Evolutionary conservation across 2,329 filamentous ascomycete species (phyloP).

Genomic region (Monilinia fructigena): DNA sequence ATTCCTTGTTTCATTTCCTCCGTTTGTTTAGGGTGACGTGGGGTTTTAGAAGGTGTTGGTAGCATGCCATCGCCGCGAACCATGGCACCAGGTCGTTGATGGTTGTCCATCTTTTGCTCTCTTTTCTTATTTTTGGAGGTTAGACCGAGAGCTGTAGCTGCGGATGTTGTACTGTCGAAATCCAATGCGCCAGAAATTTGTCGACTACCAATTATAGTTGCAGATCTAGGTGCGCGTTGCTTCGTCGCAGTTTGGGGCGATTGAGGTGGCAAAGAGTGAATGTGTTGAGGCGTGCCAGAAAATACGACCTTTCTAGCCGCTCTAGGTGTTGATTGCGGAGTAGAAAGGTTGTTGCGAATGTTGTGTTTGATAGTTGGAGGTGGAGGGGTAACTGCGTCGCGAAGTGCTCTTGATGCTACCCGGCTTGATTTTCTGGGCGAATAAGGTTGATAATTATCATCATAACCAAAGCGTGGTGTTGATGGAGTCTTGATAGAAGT

Average conservation of each 20-base stretch:
- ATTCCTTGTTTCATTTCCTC: conserved; percentile 52
- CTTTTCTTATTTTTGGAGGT: conserved; percentile 28
- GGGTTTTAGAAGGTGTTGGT: conserved; percentile 77
- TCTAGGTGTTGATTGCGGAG: conserved; percentile 24
- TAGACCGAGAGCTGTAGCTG: conserved; percentile 41
- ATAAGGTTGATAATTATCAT: conserved; percentile 71
- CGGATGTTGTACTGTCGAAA: conserved; percentile 46
- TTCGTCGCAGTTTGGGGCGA: conserved; percentile 36
- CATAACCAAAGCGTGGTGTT: conserved; percentile 65
- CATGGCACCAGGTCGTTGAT: conserved; percentile 26
- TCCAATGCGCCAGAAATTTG: conserved; percentile 49
- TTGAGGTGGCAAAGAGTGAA: conserved; percentile 28
- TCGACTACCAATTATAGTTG: conserved; percentile 48
- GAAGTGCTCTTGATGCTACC: conserved; percentile 55
- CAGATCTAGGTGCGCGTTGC: conserved; percentile 30
- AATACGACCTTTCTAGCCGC: conserved; percentile 26
- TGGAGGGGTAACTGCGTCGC: conserved; percentile 55
- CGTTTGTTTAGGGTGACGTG: conserved; percentile 58
- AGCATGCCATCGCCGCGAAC: conserved; percentile 54
- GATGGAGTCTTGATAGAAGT: conserved; percentile 63
- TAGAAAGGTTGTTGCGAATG: conserved; percentile 39
- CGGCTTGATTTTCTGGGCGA: conserved; percentile 68
- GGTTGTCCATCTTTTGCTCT: conserved; percentile 32
- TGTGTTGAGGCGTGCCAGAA: conserved; percentile 30
- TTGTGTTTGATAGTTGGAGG: conserved; percentile 41